phyloP scores from a whole-genome alignment of 1,284 basidiomycete genomes.

The Coniophora puteana region DNA sequence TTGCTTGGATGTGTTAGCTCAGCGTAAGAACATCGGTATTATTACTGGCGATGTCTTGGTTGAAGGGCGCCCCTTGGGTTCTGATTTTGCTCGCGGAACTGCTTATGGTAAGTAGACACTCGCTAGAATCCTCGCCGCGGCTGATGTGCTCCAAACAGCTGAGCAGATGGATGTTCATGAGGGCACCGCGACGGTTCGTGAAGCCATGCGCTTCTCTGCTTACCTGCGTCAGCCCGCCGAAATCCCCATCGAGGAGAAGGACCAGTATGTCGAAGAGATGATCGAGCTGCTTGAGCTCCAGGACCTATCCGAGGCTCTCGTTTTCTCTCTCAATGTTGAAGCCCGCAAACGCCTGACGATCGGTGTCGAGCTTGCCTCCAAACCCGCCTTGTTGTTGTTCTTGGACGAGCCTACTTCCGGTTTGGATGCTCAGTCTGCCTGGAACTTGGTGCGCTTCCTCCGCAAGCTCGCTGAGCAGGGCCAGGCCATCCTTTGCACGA shows the following conservation, averaged over 20 bases:
- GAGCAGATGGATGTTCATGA: slow-evolving; percentile 91
- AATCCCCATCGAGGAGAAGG: slow-evolving; percentile 75
- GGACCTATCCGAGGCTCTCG: slow-evolving; percentile 59
- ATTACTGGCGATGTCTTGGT: slow-evolving; percentile 80
- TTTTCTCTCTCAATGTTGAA: slow-evolving; percentile 66
- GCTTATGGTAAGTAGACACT: slow-evolving; percentile 58
- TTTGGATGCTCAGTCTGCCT: slow-evolving; percentile 81
- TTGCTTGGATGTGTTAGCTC: slow-evolving; percentile 84
- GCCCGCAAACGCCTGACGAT: slow-evolving; percentile 86
- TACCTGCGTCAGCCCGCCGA: slow-evolving; percentile 82
- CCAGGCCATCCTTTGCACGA: slow-evolving; percentile 74
- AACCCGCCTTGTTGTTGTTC: slow-evolving; percentile 81
- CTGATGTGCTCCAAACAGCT: slow-evolving; percentile 43
- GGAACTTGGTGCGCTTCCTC: slow-evolving; percentile 81
- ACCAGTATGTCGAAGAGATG: slow-evolving; percentile 76
- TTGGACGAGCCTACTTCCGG: slow-evolving; percentile 63
- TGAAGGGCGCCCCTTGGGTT: slow-evolving; percentile 70
- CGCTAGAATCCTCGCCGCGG: slow-evolving; percentile 5
- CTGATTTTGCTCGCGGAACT: slow-evolving; percentile 75
- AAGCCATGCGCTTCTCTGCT: slow-evolving; percentile 88
- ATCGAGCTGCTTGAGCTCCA: slow-evolving; percentile 69
- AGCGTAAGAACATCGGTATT: slow-evolving; percentile 85
- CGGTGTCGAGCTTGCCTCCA: slow-evolving; percentile 84
- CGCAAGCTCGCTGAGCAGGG: slow-evolving; percentile 83
- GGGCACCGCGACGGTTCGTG: slow-evolving; percentile 80